Conservation (phyloP, 139 green algal genomes). For the Chlorella sp. region DNA sequence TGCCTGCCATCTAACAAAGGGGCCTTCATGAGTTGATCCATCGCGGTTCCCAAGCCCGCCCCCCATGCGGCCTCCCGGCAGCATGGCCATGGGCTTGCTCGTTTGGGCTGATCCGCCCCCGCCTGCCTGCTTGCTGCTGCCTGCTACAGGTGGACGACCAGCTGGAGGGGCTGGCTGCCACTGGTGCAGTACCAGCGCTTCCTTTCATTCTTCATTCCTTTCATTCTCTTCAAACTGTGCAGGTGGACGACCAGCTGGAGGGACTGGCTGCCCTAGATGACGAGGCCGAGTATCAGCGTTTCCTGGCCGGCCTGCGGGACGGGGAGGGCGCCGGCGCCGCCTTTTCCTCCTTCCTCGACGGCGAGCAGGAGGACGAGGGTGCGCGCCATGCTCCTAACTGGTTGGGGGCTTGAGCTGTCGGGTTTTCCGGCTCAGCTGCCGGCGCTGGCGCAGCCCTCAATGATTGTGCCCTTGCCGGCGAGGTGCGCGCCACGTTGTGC, state of each 20-base stretch:
- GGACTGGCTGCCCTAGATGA: conserved; percentile 8
- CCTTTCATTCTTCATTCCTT: too few relatives aligned
- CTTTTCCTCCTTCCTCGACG: background rate
- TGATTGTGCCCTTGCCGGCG: too few relatives aligned
- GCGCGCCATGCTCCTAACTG: background rate
- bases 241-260: conserved; percentile 26
- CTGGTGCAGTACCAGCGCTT: too few relatives aligned
- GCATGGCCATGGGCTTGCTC: too few relatives aligned
- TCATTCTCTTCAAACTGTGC: too few relatives aligned
- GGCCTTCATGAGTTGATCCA: too few relatives aligned
- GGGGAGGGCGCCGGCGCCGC: background rate
- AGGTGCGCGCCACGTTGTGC: too few relatives aligned
- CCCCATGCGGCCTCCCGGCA: too few relatives aligned
- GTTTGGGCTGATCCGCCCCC: background rate
- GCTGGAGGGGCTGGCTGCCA: too few relatives aligned
- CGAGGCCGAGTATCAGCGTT: conserved; percentile 42
- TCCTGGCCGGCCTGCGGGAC: conserved; percentile 12
- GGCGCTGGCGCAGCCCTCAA: background rate
- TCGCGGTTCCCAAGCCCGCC: too few relatives aligned
- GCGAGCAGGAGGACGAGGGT: conserved; percentile 10
- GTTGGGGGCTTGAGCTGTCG: background rate
- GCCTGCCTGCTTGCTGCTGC: background rate
- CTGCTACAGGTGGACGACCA: too few relatives aligned
- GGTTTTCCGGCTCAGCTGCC: background rate
- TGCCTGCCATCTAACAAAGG: too few relatives aligned